Conservation (phyloP, 768 basidiomycete species). For the Cyathus striatus region DNA sequence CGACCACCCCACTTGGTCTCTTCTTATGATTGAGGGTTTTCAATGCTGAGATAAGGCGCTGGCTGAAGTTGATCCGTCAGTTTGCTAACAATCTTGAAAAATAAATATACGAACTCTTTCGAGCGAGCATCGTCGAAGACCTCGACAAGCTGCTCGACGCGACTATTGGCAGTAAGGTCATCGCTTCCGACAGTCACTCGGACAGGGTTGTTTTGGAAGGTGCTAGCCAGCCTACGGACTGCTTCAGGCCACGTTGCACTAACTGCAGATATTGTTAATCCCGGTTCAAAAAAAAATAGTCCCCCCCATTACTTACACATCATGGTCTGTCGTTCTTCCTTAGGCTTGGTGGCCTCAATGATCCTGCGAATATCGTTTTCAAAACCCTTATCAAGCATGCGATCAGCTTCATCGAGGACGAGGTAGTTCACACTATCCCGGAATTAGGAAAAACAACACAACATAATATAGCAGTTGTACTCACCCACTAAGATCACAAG, state of each 20-base stretch:
- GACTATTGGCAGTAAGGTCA: conserved; percentile 89
- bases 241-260: conserved; percentile 98
- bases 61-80: conserved; percentile 29
- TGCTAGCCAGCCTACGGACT: conserved; percentile 81
- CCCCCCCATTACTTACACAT: conserved; percentile 96
- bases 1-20: conserved; percentile 39
- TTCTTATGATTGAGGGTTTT: conserved; percentile 57
- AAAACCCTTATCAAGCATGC: conserved; percentile 98
- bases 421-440: conserved; percentile 75
- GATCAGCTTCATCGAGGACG: conserved; percentile 95
- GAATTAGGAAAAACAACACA: too few relatives aligned
- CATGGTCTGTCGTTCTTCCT: conserved; percentile 78
- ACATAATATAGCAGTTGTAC: too few relatives aligned
- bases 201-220: conserved; percentile 82
- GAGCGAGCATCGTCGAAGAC: conserved; percentile 81
- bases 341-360: conserved; percentile 68
- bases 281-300: too few relatives aligned
- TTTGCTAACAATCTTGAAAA: not conserved
- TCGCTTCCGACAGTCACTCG: conserved; percentile 94
- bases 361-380: conserved; percentile 96
- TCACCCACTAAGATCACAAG: conserved; percentile 73
- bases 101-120: conserved; percentile 66
- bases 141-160: conserved; percentile 90
- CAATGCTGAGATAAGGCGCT: conserved; percentile 55
- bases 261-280: conserved; percentile 49